phyloP scores from a whole-genome alignment of 2,329 filamentous ascomycete genomes.

The Lasiodiplodia citricola region DNA sequence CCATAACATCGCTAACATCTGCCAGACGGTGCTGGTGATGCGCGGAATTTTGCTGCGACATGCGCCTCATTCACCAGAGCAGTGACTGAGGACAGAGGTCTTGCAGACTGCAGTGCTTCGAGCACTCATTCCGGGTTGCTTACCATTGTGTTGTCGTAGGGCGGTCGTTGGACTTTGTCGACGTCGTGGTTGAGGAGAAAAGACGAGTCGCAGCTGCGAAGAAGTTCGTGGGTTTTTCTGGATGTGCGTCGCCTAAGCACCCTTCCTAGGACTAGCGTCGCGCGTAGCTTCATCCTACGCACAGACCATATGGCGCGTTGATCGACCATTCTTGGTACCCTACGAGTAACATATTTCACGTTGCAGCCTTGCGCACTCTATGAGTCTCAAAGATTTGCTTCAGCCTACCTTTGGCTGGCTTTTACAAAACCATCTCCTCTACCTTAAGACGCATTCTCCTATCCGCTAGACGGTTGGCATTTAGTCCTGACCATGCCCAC shows the following conservation, averaged over 20 bases:
- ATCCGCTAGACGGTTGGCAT: not conserved
- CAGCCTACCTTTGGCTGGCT: not conserved
- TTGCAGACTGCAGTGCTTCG: slow-evolving; percentile 12
- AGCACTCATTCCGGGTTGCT: slow-evolving; percentile 11
- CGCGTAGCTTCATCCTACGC: not conserved
- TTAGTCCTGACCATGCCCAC: not conserved
- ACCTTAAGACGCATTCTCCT: not conserved
- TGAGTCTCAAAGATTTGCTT: not conserved
- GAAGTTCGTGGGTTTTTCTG: slow-evolving; percentile 12
- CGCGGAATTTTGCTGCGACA: slow-evolving; percentile 26
- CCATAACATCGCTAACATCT: slow-evolving; percentile 26
- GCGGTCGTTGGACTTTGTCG: slow-evolving; percentile 26
- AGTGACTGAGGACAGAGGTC: slow-evolving; percentile 15
- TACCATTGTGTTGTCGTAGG: slow-evolving; percentile 27
- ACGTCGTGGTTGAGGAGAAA: slow-evolving; percentile 25
- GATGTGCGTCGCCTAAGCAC: slow-evolving; percentile 11
- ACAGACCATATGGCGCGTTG: not conserved
- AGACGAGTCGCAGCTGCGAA: not conserved
- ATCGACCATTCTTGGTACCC: not conserved
- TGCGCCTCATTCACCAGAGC: not conserved
- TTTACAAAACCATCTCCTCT: not conserved
- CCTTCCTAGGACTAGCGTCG: not conserved
- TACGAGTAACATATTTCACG: not conserved
- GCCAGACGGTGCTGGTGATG: slow-evolving; percentile 8
- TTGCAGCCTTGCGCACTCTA: not conserved